Conservation (phyloP, 805 yeast species). For the Candida ponderosae region DNA sequence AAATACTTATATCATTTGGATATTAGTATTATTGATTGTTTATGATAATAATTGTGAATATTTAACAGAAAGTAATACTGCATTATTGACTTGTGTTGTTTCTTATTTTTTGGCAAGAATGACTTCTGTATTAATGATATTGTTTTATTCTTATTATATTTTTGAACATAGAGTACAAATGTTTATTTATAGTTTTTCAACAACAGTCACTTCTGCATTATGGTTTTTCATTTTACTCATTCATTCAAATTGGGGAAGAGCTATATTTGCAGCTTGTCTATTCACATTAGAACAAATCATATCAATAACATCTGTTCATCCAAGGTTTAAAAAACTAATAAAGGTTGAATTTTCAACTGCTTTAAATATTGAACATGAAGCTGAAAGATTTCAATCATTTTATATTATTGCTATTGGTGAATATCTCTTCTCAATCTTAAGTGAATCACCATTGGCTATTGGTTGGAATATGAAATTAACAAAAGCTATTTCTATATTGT, state of each 20-base stretch:
- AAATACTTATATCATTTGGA: constrained; percentile 44
- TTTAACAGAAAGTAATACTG: constrained; percentile 30
- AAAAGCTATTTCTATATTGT: constrained; percentile 39
- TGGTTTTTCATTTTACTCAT: constrained; percentile 51
- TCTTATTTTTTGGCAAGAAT: constrained; percentile 33
- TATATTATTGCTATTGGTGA: constrained; percentile 62
- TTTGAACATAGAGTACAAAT: constrained; percentile 45
- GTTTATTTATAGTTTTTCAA: constrained; percentile 27
- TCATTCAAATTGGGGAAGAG: constrained; percentile 31
- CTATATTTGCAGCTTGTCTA: constrained; percentile 34
- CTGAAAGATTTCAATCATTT: constrained; percentile 51
- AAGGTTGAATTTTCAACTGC: constrained; percentile 46
- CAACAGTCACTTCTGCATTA: constrained; percentile 25
- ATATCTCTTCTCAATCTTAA: constrained; percentile 46
- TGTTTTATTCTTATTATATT: constrained; percentile 33
- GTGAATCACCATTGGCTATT: constrained; percentile 35
- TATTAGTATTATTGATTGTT: constrained; percentile 38
- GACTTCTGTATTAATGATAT: constrained; percentile 22
- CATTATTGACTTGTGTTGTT: constrained; percentile 25
- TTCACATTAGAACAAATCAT: constrained; percentile 32
- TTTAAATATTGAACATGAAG: constrained; percentile 58
- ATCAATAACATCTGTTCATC: constrained; percentile 36
- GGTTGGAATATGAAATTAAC: constrained; percentile 34
- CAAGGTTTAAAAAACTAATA: constrained; percentile 35
- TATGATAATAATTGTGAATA: constrained; percentile 40